Base-by-base conservation (phyloP, 306 rosid species). In the Lagenaria siceraria region DNA sequence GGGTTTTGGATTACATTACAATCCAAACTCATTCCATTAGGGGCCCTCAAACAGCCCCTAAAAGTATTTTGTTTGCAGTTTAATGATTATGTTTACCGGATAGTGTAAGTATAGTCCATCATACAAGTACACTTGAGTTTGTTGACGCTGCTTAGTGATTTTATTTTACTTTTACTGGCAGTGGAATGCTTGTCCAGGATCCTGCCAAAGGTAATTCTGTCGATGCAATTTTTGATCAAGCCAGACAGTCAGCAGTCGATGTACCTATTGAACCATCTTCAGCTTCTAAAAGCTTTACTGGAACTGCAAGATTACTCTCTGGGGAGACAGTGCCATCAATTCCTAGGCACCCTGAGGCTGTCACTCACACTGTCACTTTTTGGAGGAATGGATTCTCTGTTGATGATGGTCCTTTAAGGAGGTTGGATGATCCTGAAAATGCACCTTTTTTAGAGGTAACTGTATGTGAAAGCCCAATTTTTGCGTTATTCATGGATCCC, bases 351-450 rank as follows among this genome's bases (percentile, higher is more conserved):
- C 84, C 88, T 6, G 87, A 84, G 66, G 74, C 55, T 59, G 60
- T 90, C 56, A 81, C 79, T 5, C 90, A 86, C 83, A 76, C 85
- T 18, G 86, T 95, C 72, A 92, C 93, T 89, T 95, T 95, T 79
- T 95, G 97, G 99, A 83, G 89, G 78, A 84, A 95, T 60, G 99
- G 99, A 27, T 95, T 95, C 80, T 87, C 93, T 4, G 90, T 95
- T 59, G 85, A 92, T 78, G 99, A 90, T 74, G 99, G 99, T 33
- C 97, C 96, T 79, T 82, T 95, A 89, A 89, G 97, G 88, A 90
- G 91, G 24, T 76, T 95, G 96, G 99, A 95, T 6, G 97, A 95
- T 86, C 99, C 99, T 79, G 93, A 91, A 85, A 95, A 95, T 84
- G 97, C 97, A 15, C 31, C 93, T 31, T 92, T 92, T 87, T 79